Base-by-base conservation (phyloP, 176 grass and related monocot species). In the Cenchrus purpureus region DNA sequence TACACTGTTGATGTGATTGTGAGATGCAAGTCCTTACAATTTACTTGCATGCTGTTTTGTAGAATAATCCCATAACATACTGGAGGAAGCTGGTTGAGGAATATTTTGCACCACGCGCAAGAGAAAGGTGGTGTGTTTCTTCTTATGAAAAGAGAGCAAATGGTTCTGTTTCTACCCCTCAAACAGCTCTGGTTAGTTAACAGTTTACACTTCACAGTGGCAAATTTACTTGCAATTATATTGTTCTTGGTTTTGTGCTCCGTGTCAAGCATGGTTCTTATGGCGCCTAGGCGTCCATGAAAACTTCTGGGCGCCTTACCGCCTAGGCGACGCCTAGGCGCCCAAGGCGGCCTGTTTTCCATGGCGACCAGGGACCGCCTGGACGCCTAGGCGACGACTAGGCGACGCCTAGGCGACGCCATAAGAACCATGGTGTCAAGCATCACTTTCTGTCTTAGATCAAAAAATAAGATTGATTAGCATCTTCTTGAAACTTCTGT, bases 51-150 rank as follows among this genome's bases (percentile, higher is more conserved):
- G 68, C 31, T n/a, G 1, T 68, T 53, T 87, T 88, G 80, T 86
- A 97, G 97, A 89, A 94, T 74, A 99, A 99, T 91, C 82, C 90
- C 42, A 96, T 97, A 83, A 83, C 86, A 75, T 97, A 99, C 73
- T 99, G 94, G 97, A 96, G 88, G 87, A 99, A 99, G 78, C 88
- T 99, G 75, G 87, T 99, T 45, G 86, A 93, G 28, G 94, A 99
- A 84, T 99, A 97, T 99, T 99, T 92, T 89, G 90, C 97, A 66
- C 91, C 90, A 80, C 56, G 61, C 52, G 84, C 94, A 84, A 94
- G 87, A 93, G 93, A 99, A 89, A 96, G 94, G 72, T 99, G 94
- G 92, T 99, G 94, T 54, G 90, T 94, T 16, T 97, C 97, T 4
- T 84, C 92, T 66, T 96, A 99, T 88, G 91, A 99, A 34, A 96